Conservation (phyloP, 2,329 filamentous ascomycete species). For the Pseudogymnoascus sp. region DNA sequence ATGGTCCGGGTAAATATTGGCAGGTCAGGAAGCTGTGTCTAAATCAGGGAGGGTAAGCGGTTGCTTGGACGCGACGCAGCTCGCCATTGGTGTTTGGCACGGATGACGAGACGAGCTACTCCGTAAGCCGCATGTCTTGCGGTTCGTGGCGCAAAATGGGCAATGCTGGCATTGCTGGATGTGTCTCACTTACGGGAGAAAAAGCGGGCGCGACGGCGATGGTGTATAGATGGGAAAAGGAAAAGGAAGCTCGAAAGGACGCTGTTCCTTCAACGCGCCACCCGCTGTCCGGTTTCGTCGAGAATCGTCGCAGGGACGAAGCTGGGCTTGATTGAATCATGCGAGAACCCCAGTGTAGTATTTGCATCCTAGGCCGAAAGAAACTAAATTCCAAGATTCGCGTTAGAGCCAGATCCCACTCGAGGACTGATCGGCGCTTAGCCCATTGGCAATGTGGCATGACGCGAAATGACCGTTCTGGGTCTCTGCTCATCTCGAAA, state of each 20-base stretch:
- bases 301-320: conserved; percentile 3
- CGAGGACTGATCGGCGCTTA: conserved; percentile 7
- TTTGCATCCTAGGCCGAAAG: not conserved
- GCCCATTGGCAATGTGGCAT: not conserved
- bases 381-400: conserved; percentile 1
- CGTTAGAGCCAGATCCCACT: not conserved
- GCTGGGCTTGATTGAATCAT: not conserved
- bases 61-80: conserved; percentile 9
- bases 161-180: not conserved
- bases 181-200: not conserved
- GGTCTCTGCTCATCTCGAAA: conserved; percentile 1
- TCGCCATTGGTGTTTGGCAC: conserved; percentile 8
- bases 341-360: not conserved
- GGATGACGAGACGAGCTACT: conserved; percentile 2
- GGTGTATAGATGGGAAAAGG: not conserved
- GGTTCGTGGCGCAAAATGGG: conserved; percentile 6
- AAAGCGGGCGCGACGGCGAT: not conserved
- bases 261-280: not conserved
- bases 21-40: conserved; percentile 1
- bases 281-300: not conserved
- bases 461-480: conserved; percentile 1
- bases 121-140: conserved; percentile 9
- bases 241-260: not conserved
- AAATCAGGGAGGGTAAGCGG: conserved; percentile 11
- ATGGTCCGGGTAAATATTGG: not conserved